phyloP scores from a whole-genome alignment of 768 basidiomycete genomes.

The Amanita polypyramis region DNA sequence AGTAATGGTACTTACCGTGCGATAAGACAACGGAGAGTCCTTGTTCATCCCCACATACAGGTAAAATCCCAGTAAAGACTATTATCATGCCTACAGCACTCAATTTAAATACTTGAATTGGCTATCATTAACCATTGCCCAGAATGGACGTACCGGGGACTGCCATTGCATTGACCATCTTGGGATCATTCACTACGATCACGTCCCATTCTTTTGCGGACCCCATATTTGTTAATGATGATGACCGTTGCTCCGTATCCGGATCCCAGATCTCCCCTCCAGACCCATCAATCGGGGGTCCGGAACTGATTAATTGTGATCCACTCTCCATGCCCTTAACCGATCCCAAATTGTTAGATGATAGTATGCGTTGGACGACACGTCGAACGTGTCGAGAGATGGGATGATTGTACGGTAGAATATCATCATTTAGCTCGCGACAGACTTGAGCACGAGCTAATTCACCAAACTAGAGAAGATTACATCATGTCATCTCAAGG shows the following conservation, averaged over 20 bases:
- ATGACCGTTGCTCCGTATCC: conserved; percentile 18
- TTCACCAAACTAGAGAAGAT: conserved; percentile 29
- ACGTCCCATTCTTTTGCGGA: conserved; percentile 51
- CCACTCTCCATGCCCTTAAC: conserved; percentile 26
- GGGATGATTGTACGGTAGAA: conserved; percentile 61
- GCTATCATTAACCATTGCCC: background rate
- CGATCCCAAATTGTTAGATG: conserved; percentile 60
- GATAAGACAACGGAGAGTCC: conserved; percentile 78
- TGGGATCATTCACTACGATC: conserved; percentile 65
- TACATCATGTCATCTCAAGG: background rate
- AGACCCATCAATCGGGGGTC: conserved; percentile 13
- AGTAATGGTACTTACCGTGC: conserved; percentile 45
- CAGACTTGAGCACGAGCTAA: conserved; percentile 31
- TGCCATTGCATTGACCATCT: conserved; percentile 70
- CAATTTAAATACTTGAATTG: background rate
- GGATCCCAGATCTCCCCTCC: conserved; percentile 23
- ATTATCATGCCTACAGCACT: conserved; percentile 53
- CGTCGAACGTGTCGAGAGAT: conserved; percentile 56
- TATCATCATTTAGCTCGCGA: conserved; percentile 36
- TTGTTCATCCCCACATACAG: conserved; percentile 64
- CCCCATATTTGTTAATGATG: conserved; percentile 18
- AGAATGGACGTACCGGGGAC: conserved; percentile 40
- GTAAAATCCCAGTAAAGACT: conserved; percentile 85
- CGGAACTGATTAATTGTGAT: conserved; percentile 13
- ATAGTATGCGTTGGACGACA: conserved; percentile 60